Evolutionary conservation across 2,329 filamentous ascomycete genomes (phyloP).

Genomic region (Fusarium piperis): DNA sequence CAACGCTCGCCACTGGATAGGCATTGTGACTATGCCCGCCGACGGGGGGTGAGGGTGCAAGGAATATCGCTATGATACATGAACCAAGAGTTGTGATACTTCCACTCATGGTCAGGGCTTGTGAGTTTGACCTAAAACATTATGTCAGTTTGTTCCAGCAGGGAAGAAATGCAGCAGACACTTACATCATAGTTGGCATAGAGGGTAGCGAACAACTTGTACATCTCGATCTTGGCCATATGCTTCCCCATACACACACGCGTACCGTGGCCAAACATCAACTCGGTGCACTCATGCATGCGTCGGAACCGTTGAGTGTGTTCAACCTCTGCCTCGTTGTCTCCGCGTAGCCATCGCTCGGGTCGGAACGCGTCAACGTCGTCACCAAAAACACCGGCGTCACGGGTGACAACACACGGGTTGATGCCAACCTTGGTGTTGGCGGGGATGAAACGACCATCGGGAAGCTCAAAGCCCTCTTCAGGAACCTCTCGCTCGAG

Average conservation of each 20-base stretch:
- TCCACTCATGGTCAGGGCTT: slow-evolving; percentile 12
- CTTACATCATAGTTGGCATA: slow-evolving; percentile 30
- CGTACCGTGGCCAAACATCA: slow-evolving; percentile 31
- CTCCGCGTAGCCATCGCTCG: slow-evolving; percentile 18
- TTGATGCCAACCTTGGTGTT: slow-evolving; percentile 28
- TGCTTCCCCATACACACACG: slow-evolving; percentile 32
- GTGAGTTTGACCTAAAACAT: slow-evolving; percentile 7
- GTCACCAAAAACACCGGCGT: slow-evolving; percentile 18
- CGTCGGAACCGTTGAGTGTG: slow-evolving; percentile 11
- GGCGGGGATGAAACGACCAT: slow-evolving; percentile 18
- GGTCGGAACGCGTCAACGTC: slow-evolving; percentile 23
- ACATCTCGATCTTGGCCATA: slow-evolving; percentile 33
- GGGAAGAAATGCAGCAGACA: background rate
- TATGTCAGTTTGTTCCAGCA: background rate
- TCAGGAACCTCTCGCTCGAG: slow-evolving; percentile 27
- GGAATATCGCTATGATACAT: slow-evolving; percentile 35
- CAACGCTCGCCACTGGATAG: background rate
- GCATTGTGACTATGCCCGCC: background rate
- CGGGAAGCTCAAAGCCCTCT: slow-evolving; percentile 9
- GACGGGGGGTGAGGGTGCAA: slow-evolving; percentile 14
- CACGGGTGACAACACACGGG: slow-evolving; percentile 25
- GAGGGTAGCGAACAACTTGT: slow-evolving; percentile 30
- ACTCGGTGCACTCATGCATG: slow-evolving; percentile 28
- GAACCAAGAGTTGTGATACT: slow-evolving; percentile 33
- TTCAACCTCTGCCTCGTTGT: slow-evolving; percentile 2